Percentiles rank a stretch among this genome's conserved stretches.
Conservation (phyloP, 192 early-diverging fungal species). For the Helicostylum pulchrum region DNA sequence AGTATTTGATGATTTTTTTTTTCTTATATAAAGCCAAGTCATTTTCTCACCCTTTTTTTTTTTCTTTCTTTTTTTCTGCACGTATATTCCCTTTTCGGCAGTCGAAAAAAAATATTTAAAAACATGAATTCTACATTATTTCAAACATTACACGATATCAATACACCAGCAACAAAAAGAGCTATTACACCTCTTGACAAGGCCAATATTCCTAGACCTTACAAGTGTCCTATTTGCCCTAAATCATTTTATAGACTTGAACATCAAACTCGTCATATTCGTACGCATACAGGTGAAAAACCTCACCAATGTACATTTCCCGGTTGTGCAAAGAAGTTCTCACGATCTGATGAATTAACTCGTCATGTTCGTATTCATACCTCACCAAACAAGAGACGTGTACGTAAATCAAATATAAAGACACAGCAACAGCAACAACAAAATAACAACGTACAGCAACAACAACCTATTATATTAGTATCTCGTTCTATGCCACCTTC, state of each 20-base stretch:
- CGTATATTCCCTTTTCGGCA: background rate
- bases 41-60: conserved; percentile 1
- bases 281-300: conserved; percentile 84
- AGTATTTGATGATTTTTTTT: conserved; percentile 3
- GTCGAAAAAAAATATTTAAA: too few relatives aligned
- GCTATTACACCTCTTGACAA: conserved; percentile 25
- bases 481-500: conserved; percentile 17
- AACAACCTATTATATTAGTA: conserved; percentile 1
- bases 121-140: background rate
- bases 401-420: conserved; percentile 20
- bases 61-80: background rate
- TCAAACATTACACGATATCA: conserved; percentile 3
- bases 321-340: conserved; percentile 78
- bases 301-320: conserved; percentile 74
- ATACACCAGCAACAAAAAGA: conserved; percentile 12
- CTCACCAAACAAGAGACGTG: conserved; percentile 37
- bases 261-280: conserved; percentile 82
- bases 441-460: background rate
- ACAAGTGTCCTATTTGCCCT: conserved; percentile 59
- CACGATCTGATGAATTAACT: conserved; percentile 77
- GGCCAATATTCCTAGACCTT: conserved; percentile 50
- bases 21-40: conserved; percentile 9
- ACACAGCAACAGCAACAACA: background rate
- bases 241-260: conserved; percentile 78
- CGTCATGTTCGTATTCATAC: conserved; percentile 54